phyloP scores from a whole-genome alignment of 345 rosid species.

The Eucalyptus leucophloia region DNA sequence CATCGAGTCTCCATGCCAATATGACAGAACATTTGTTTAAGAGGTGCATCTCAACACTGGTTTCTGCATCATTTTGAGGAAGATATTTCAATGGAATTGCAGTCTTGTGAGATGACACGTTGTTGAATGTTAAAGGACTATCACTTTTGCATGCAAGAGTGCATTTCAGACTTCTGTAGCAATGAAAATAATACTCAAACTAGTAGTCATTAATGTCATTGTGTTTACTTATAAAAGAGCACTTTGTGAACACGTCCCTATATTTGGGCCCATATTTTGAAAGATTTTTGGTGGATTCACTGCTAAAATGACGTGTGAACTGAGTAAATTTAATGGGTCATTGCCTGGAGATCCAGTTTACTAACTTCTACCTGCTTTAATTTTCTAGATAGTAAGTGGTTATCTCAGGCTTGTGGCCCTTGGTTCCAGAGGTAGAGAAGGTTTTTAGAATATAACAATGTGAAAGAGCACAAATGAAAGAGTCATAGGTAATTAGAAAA shows the following conservation, averaged over 20 bases:
- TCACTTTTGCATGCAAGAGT: neutral
- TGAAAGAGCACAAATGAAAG: neutral
- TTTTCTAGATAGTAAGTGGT: constrained; percentile 83
- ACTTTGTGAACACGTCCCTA: neutral
- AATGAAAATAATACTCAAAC: neutral
- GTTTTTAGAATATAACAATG: neutral
- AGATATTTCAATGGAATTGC: neutral
- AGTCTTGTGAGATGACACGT: neutral
- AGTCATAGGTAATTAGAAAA: neutral
- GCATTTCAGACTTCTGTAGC: neutral
- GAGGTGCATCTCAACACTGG: neutral
- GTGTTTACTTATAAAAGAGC: neutral
- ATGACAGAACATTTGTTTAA: neutral
- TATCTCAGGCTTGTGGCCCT: neutral
- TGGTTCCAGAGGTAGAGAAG: neutral
- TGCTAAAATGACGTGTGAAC: neutral
- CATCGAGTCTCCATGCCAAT: neutral
- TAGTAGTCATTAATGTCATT: neutral
- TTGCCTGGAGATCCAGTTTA: neutral
- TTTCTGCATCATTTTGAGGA: neutral
- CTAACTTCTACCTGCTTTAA: neutral
- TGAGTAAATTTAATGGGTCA: neutral
- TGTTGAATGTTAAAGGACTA: neutral
- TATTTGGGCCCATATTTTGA: neutral
- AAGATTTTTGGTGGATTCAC: constrained; percentile 32